These are phyloP conservation scores for Pyrus hybrid DNA, from an alignment of 331 rosid species.

Conservation along the genomic window DNA sequence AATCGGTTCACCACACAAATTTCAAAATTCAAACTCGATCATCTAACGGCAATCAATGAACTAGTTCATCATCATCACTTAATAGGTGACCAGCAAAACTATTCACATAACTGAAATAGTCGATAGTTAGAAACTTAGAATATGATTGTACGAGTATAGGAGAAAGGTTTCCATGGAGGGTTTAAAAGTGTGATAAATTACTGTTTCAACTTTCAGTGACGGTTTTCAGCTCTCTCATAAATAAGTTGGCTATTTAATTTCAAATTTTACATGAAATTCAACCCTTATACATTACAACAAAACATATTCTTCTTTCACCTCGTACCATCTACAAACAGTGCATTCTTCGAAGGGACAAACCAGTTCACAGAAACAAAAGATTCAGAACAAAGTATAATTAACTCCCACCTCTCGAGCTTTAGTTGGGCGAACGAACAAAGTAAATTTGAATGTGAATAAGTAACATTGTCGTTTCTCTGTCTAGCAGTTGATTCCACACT, in stretches of 20 bases:
- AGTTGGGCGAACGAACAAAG: conserved; percentile 13
- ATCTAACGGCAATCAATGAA: neutral
- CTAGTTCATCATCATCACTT: too few species aligned
- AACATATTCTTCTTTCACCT: neutral
- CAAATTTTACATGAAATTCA: neutral
- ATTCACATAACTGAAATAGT: neutral
- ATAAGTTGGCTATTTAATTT: neutral
- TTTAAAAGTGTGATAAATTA: neutral
- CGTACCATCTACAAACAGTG: conserved; percentile 1
- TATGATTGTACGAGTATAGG: neutral
- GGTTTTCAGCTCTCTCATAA: neutral
- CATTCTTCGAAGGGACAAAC: conserved; percentile 5
- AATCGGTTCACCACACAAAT: neutral
- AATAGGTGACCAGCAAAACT: neutral
- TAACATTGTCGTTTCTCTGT: neutral
- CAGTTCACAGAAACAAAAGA: neutral
- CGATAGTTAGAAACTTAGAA: too few species aligned
- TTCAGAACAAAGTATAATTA: neutral
- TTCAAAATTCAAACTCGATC: neutral
- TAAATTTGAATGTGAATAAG: neutral
- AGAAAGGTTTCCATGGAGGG: neutral
- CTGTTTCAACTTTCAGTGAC: too few species aligned
- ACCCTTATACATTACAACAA: neutral
- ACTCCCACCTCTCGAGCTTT: conserved; percentile 4
- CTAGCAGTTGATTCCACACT: conserved; percentile 98